Evolutionary conservation across 2,329 filamentous ascomycete genomes (phyloP), one percentile per base, ranked within the genome.

Genomic region (Aspergillus latus): DNA sequence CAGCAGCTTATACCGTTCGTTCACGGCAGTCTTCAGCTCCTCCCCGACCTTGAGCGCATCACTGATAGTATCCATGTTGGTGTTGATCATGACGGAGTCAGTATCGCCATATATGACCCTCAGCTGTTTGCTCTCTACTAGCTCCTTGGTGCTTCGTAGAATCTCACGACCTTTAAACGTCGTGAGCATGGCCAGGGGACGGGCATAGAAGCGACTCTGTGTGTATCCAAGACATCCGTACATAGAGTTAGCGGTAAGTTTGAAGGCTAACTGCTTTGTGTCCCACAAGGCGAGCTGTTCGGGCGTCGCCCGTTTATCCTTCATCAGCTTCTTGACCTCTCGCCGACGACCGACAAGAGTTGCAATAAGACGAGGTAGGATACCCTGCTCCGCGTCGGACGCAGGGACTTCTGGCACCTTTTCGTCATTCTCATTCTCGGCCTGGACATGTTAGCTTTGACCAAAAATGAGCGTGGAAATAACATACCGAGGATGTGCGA

Each of bases 81-180:
- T 96, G 70, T 99, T 99, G 80, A 99, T 97, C 94, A 99, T 99
- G 76, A 99, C 94, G 7, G 94, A 99, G 75, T 99, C 94, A 10
- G 94, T 99, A 76, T 99, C 94, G 78, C 94, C 94, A 67, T 99
- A 99, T 61, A 99, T 97, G 72, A 99, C 94, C 68, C 94, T 89
- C 30, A 99, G 83, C 58, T 92, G 88, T 64, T 89, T 92, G 67
- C 86, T 90, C 75, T 99, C 94, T 8, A 94, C 94, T 59, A 99
- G 84, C 52, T 96, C 92, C 74, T 97, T 99, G 55, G 94, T 99
- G 71, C 90, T 95, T 62, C 90, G 86, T 57, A 99, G 80, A 84
- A 99, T 97, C 78, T 99, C 94, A 79, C 94, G 91, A 56, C 94
- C 94, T 74, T 99, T 97, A 78, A 87, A 96, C 0, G 94, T 99